Conservation (phyloP, 805 yeast genomes). For the Yarrowia sp. region DNA sequence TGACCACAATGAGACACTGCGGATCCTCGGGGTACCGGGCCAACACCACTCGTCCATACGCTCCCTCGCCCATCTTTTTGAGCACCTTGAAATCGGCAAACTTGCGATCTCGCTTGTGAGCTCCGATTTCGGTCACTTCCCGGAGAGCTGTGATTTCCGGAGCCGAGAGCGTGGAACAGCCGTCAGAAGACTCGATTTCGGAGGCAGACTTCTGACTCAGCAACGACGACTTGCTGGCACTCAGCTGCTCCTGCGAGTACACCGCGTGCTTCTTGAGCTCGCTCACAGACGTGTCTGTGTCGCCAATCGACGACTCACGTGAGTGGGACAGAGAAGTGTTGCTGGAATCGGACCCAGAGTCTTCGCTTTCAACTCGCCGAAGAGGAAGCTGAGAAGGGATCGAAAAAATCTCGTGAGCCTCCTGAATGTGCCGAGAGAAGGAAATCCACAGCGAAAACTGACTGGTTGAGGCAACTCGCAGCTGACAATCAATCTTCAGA, state of each 20-base stretch:
- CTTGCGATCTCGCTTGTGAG: slow-evolving; percentile 70
- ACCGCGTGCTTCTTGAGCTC: not conserved
- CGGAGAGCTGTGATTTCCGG: slow-evolving; percentile 42
- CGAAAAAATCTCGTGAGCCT: slow-evolving; percentile 44
- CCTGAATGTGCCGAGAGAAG: slow-evolving; percentile 62
- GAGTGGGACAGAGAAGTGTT: slow-evolving; percentile 3
- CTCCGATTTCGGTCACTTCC: slow-evolving; percentile 60
- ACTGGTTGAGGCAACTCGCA: slow-evolving; percentile 69
- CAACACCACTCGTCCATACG: slow-evolving; percentile 91
- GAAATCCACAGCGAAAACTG: slow-evolving; percentile 83
- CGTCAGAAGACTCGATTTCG: too few species aligned
- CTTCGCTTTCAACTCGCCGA: not conserved
- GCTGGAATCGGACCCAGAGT: not conserved
- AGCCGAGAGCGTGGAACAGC: slow-evolving; percentile 13
- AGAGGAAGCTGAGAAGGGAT: slow-evolving; percentile 66
- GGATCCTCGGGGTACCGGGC: slow-evolving; percentile 72
- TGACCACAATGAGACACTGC: slow-evolving; percentile 73
- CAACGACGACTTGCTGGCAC: too few species aligned
- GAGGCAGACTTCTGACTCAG: too few species aligned
- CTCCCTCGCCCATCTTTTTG: slow-evolving; percentile 92
- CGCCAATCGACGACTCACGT: not conserved
- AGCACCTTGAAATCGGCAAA: slow-evolving; percentile 72
- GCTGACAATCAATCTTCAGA: slow-evolving; percentile 76
- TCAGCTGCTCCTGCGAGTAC: too few species aligned
- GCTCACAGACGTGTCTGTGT: slow-evolving; percentile 7